Evolutionary conservation across 306 rosid genomes (phyloP).

Genomic region (Prunus dulcis): DNA sequence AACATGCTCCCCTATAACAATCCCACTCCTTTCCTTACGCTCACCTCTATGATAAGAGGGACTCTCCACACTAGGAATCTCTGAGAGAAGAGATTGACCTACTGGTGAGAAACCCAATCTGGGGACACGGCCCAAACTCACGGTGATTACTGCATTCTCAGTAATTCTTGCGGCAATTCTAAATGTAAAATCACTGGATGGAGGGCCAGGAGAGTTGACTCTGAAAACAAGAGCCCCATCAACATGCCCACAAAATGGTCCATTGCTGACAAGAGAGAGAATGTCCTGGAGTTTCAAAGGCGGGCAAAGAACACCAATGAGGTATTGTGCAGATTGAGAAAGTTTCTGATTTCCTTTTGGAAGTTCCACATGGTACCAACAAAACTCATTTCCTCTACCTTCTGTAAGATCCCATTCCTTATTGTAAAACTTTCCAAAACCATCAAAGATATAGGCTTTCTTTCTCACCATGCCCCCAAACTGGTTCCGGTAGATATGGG

Average conservation of each 20-base stretch:
- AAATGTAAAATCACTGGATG: slow-evolving; percentile 79
- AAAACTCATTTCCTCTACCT: slow-evolving; percentile 68
- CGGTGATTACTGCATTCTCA: slow-evolving; percentile 75
- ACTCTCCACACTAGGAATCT: slow-evolving; percentile 84
- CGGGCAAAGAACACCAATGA: slow-evolving; percentile 84
- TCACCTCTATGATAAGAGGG: slow-evolving; percentile 46
- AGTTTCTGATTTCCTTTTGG: slow-evolving; percentile 76
- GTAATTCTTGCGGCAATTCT: slow-evolving; percentile 89
- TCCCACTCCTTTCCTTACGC: slow-evolving; percentile 51
- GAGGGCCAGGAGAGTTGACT: slow-evolving; percentile 94
- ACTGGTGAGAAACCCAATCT: slow-evolving; percentile 79
- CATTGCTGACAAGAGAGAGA: slow-evolving; percentile 95
- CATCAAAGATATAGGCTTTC: slow-evolving; percentile 89
- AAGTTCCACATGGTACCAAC: slow-evolving; percentile 98
- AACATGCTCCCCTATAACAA: slow-evolving; percentile 88
- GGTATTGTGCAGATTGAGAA: slow-evolving; percentile 77
- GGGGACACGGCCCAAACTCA: slow-evolving; percentile 89
- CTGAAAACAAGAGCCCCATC: slow-evolving; percentile 89
- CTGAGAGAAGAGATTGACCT: slow-evolving; percentile 82
- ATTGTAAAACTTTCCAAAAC: slow-evolving; percentile 58
- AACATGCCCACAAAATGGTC: slow-evolving; percentile 95
- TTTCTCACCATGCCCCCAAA: slow-evolving; percentile 62
- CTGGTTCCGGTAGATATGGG: slow-evolving; percentile 26
- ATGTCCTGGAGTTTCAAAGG: slow-evolving; percentile 96
- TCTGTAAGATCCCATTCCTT: slow-evolving; percentile 83